Percentiles rank a stretch among this genome's conserved stretches.
These are phyloP conservation scores for Beauveria bassiana DNA, from an alignment of 2,329 filamentous ascomycete genomes.

Conservation along the genomic window DNA sequence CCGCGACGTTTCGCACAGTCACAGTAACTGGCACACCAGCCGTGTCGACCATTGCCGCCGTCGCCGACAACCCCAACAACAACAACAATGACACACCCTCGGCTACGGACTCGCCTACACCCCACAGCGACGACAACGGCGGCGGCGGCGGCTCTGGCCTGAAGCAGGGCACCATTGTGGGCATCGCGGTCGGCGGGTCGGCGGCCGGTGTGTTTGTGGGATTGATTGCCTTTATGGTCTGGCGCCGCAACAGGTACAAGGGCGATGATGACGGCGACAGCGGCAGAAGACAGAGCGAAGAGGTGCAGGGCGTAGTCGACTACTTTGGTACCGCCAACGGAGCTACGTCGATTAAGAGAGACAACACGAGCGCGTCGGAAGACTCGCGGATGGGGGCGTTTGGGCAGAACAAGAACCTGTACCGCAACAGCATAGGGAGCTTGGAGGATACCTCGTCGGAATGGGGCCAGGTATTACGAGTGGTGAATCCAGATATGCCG, in stretches of 20 bases:
- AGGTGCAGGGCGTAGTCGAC: not conserved
- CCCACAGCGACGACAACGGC: too few relatives aligned
- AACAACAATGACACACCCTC: not conserved
- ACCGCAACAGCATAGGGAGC: constrained; percentile 1
- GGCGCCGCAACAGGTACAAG: not conserved
- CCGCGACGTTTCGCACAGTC: not conserved
- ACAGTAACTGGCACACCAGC: not conserved
- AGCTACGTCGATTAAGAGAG: not conserved
- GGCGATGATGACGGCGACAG: not conserved
- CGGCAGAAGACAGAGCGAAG: not conserved
- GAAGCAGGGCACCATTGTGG: not conserved
- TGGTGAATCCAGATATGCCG: not conserved
- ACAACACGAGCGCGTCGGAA: constrained; percentile 6
- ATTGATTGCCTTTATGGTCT: not conserved
- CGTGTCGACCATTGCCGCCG: not conserved
- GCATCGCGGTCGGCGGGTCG: constrained; percentile 5
- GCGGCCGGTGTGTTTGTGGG: not conserved
- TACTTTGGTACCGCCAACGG: not conserved
- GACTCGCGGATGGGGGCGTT: constrained; percentile 7
- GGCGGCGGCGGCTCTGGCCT: not conserved
- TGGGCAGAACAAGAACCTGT: not conserved
- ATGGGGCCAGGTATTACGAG: not conserved
- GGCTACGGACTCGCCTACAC: not conserved
- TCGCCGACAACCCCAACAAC: not conserved
- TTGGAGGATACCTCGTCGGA: not conserved